Evolutionary conservation across 225 moss, liverwort and hornwort genomes (phyloP).

Genomic region (Climacium dendroides): DNA sequence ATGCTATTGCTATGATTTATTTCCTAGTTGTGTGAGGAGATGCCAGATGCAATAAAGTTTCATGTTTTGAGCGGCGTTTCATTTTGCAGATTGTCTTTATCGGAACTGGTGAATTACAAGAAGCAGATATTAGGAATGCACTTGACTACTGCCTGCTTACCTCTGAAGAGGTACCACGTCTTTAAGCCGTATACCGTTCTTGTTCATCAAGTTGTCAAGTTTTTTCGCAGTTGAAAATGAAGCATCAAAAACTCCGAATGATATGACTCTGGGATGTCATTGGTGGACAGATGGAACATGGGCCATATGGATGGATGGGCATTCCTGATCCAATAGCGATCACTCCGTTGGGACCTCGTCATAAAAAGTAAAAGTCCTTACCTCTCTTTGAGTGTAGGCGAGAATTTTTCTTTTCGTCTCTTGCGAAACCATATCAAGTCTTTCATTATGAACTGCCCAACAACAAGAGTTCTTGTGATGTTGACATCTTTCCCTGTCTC

Average conservation of each 20-base stretch:
- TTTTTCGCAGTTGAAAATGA: neutral
- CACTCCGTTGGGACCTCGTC: constrained; percentile 12
- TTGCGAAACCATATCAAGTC: neutral
- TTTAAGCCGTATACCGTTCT: neutral
- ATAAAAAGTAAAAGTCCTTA: constrained; percentile 3
- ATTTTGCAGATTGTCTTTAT: constrained; percentile 42
- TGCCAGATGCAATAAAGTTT: neutral
- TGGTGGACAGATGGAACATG: constrained; percentile 25
- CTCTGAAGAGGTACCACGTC: constrained; percentile 10
- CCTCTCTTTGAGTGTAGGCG: neutral
- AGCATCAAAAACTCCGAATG: neutral
- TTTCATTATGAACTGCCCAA: neutral
- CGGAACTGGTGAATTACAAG: constrained; percentile 31
- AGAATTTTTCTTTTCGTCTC: neutral
- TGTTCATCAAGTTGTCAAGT: neutral
- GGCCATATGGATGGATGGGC: constrained; percentile 16
- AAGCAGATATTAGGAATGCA: constrained; percentile 13
- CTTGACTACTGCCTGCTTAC: constrained; percentile 34
- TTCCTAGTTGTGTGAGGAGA: neutral
- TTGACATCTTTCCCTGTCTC: neutral
- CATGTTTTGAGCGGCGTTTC: neutral
- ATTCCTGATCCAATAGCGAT: constrained; percentile 21
- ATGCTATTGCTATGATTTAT: neutral
- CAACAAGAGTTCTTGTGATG: neutral
- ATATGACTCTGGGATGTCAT: neutral